These are phyloP conservation scores for Lepidopterella palustris DNA, from an alignment of 495 filamentous ascomycete genomes.

Conservation along the genomic window DNA sequence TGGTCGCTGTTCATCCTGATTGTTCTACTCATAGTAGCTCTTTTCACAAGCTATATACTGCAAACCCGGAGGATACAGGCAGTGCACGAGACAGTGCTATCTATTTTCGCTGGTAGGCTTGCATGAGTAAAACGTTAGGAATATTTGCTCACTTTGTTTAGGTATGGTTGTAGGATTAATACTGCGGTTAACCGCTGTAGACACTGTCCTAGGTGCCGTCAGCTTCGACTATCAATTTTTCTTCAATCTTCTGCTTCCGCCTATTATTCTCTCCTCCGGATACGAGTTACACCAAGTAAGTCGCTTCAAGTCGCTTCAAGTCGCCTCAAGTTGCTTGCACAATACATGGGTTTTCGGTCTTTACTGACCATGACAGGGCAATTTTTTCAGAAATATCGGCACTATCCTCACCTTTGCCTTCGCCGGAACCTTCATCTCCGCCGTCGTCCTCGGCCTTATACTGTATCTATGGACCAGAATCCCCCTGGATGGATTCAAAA, in stretches of 20 bases:
- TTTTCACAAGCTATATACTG: conserved; percentile 94
- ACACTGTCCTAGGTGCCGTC: conserved; percentile 77
- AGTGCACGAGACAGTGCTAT: conserved; percentile 94
- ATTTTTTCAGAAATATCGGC: conserved; percentile 97
- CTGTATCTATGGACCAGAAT: conserved; percentile 84
- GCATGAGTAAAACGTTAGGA: neutral
- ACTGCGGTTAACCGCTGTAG: conserved; percentile 68
- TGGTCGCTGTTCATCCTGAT: conserved; percentile 97
- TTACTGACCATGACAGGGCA: conserved; percentile 46
- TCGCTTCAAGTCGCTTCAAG: too few relatives aligned
- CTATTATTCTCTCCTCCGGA: conserved; percentile 93
- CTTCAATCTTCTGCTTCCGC: conserved; percentile 95
- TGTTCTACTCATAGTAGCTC: conserved; percentile 80
- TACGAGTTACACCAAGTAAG: conserved; percentile 86
- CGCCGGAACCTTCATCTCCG: conserved; percentile 94
- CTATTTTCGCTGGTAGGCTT: conserved; percentile 85
- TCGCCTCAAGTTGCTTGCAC: too few relatives aligned
- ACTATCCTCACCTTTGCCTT: conserved; percentile 99
- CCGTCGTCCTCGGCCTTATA: conserved; percentile 80
- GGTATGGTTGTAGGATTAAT: conserved; percentile 94
- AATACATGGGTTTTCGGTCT: neutral
- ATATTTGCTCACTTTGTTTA: conserved; percentile 34
- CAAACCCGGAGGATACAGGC: conserved; percentile 94
- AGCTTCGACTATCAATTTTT: conserved; percentile 98
- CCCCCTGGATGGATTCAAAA: conserved; percentile 73